Evolutionary conservation across 768 basidiomycete genomes (phyloP), one percentile per base, ranked within the genome.

Genomic region (Kwoniella shandongensis): DNA sequence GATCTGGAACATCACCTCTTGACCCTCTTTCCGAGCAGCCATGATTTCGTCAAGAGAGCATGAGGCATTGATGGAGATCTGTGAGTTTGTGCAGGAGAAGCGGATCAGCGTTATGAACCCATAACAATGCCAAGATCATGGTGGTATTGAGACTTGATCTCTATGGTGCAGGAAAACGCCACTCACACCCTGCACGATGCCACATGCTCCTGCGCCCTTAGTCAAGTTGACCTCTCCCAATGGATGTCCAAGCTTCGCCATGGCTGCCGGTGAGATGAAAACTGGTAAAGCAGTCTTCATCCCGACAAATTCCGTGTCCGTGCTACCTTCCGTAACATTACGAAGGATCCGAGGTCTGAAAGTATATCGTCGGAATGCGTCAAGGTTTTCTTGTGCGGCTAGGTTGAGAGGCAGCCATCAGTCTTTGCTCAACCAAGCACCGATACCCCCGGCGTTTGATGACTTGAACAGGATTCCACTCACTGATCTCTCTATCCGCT

Each of bases 201-300:
- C 83, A 25, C 82, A 81, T 58, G 79, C 78, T 22, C 81, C 83
- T 11, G 85, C 85, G 7, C 84, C 90, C 52, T 81, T 81, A 1
- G 88, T 86, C 56, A 93, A 84, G 74, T 92, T 93, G 26, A 81
- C 78, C 78, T 96, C 91, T 17, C 91, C 91, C 80, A 70, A 58
- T 11, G 91, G 91, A 73, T 97, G 91, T 0, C 91, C 92, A 0
- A 93, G 79, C 48, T 74, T 74, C 17, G 75, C 75, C 75, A 76
- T 76, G 3, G 75, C 75, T 11, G 75, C 75, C 0, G 75, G 75
- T 17, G 63, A 62, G 56, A 76, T 72, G 59, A 72, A 76, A 1
- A 74, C 54, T 3, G 75, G 75, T 17, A 76, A 27, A 3, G 38
- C 23, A 2, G 66, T 62, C 4, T 65, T 51, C 39, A 73, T 63